Evolutionary conservation across 345 rosid genomes (phyloP).

Genomic region (Litchi chinensis): DNA sequence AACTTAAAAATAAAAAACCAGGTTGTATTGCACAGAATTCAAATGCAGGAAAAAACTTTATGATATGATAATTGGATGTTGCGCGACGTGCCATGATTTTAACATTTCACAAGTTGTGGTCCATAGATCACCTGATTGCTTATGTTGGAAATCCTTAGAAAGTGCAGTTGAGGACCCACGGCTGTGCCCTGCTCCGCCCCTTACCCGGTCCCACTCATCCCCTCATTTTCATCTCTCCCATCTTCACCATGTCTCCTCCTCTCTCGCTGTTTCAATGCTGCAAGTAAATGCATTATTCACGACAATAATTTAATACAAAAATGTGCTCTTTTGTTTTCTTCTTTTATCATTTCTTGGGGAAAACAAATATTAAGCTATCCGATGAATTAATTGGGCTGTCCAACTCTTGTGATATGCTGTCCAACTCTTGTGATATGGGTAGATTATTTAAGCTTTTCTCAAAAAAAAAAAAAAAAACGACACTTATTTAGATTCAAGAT

Average conservation of each 20-base stretch:
- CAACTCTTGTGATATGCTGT: too few relatives aligned
- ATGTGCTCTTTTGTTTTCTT: too few relatives aligned
- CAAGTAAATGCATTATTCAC: too few relatives aligned
- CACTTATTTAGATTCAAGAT: too few relatives aligned
- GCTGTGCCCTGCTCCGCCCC: not conserved
- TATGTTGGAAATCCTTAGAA: not conserved
- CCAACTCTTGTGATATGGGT: too few relatives aligned
- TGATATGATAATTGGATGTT: slow-evolving; percentile 1
- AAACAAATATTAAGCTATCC: not conserved
- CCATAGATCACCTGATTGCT: slow-evolving; percentile 3
- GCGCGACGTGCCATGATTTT: slow-evolving; percentile 9
- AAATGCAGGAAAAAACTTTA: not conserved
- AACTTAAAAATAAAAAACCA: not conserved
- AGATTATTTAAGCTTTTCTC: too few relatives aligned
- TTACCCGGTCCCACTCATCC: not conserved
- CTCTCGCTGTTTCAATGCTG: too few relatives aligned
- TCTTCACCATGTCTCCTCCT: too few relatives aligned
- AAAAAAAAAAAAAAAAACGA: too few relatives aligned
- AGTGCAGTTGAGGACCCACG: slow-evolving; percentile 15
- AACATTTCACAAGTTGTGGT: slow-evolving; percentile 17
- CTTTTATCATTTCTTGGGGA: not conserved
- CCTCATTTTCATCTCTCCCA: not conserved
- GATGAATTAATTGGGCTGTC: too few relatives aligned
- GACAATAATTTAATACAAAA: too few relatives aligned
- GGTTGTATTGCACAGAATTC: not conserved